A percentile compares a stretch with the other conserved stretches of the same genome.
Evolutionary conservation across 805 yeast genomes (phyloP).

Genomic region (Danielia oregonensis): DNA sequence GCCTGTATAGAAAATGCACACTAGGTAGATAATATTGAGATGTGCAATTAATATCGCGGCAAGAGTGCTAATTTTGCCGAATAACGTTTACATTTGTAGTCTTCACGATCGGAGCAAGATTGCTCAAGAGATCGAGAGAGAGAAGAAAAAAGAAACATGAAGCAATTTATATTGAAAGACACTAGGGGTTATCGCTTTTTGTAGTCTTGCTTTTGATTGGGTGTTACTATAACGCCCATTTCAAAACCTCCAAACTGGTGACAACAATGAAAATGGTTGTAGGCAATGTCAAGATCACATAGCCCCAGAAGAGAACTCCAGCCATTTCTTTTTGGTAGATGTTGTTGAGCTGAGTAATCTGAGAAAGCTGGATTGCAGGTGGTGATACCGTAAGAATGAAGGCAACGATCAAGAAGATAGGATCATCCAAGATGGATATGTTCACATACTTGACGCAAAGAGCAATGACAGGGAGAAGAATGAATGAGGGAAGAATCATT

Average conservation of each 20-base stretch:
- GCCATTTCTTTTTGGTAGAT: conserved; percentile 80
- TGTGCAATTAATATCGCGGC: too few species aligned
- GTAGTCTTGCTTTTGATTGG: too few species aligned
- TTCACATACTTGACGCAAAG: conserved; percentile 58
- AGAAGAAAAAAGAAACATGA: too few species aligned
- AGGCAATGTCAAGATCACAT: conserved; percentile 70
- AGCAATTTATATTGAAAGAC: too few species aligned
- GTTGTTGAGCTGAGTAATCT: conserved; percentile 73
- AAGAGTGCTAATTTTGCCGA: too few species aligned
- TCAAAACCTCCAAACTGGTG: conserved; percentile 56
- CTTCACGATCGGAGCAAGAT: too few species aligned
- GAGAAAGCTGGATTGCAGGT: conserved; percentile 81
- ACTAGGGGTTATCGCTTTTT: too few species aligned
- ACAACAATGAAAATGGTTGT: conserved; percentile 72
- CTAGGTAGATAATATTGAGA: too few species aligned
- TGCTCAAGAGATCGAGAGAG: too few species aligned
- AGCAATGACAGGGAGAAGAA: conserved; percentile 65
- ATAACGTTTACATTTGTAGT: too few species aligned
- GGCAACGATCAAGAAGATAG: conserved; percentile 73
- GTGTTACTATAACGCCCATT: conserved; percentile 47
- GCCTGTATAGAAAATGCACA: too few species aligned
- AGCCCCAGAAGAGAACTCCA: conserved; percentile 79
- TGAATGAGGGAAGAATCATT: conserved; percentile 71
- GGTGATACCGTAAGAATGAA: conserved; percentile 75
- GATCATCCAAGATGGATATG: conserved; percentile 72